phyloP scores from a whole-genome alignment of 2,329 filamentous ascomycete species.

The Plenodomus tracheiphilus region DNA sequence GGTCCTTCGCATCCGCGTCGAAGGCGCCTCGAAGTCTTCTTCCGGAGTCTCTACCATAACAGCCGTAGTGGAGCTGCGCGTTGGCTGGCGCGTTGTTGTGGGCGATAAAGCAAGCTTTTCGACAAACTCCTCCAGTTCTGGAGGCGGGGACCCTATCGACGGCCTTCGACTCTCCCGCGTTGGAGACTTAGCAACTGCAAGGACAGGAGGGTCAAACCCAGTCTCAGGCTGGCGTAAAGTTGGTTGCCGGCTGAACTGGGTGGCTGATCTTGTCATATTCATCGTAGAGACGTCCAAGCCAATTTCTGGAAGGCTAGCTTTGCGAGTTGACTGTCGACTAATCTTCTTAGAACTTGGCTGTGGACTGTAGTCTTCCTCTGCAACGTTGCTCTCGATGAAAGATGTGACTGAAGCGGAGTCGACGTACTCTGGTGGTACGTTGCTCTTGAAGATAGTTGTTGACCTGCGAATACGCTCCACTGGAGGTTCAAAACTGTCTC shows the following conservation, averaged over 20 bases:
- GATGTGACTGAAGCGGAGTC: too few species aligned
- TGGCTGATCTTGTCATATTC: neutral
- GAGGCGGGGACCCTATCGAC: too few species aligned
- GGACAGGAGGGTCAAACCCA: too few species aligned
- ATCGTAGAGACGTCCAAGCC: neutral
- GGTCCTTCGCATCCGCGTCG: neutral
- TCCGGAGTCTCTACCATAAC: neutral
- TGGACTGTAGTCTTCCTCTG: too few species aligned
- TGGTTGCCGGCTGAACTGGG: neutral
- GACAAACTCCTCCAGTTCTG: too few species aligned
- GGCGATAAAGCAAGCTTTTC: neutral
- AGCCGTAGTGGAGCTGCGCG: neutral
- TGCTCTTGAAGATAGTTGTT: neutral
- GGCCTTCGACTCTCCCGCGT: too few species aligned
- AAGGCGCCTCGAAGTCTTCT: neutral
- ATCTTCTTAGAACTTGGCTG: too few species aligned
- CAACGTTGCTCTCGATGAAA: too few species aligned
- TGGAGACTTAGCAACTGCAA: neutral
- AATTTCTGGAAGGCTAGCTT: neutral
- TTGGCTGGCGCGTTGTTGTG: neutral
- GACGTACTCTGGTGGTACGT: too few species aligned
- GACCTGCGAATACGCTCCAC: neutral
- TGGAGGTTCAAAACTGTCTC: constrained; percentile 1
- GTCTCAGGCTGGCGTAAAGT: too few species aligned
- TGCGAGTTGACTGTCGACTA: neutral